A percentile compares a stretch with the other conserved stretches of the same genome.
phyloP scores from a whole-genome alignment of 2,329 filamentous ascomycete genomes.

The Scedosporium apiospermum region DNA sequence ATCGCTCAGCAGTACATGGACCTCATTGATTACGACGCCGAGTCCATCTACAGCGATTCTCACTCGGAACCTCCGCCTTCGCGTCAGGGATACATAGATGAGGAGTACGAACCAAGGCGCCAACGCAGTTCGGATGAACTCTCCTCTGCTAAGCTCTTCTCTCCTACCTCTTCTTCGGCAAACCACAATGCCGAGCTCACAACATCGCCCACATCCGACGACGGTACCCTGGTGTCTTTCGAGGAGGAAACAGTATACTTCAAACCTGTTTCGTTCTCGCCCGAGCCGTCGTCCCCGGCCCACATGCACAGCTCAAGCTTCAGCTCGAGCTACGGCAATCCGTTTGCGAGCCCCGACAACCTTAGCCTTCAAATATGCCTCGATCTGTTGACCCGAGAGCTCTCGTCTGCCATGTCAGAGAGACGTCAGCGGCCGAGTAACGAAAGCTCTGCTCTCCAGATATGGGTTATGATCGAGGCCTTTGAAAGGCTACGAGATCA shows the following conservation, averaged over 20 bases:
- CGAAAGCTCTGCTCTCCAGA: constrained; percentile 36
- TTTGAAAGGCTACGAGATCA: constrained; percentile 44
- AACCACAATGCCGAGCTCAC: neutral
- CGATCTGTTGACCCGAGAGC: constrained; percentile 39
- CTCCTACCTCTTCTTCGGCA: neutral
- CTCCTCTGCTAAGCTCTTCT: neutral
- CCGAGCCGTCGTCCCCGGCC: constrained; percentile 22
- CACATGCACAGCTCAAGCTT: constrained; percentile 7
- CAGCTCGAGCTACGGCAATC: constrained; percentile 5
- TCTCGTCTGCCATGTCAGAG: constrained; percentile 30
- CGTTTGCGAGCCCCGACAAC: constrained; percentile 19
- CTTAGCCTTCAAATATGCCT: constrained; percentile 40
- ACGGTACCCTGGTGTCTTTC: constrained; percentile 35
- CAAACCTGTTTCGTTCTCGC: constrained; percentile 32
- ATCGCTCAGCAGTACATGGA: constrained; percentile 37
- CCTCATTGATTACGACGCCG: constrained; percentile 21
- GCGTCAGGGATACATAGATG: neutral
- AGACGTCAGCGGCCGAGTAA: constrained; percentile 13
- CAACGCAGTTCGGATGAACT: constrained; percentile 4
- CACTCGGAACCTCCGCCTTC: neutral
- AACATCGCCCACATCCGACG: constrained; percentile 29
- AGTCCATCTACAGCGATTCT: constrained; percentile 2
- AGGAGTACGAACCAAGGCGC: constrained; percentile 2
- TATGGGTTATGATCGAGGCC: constrained; percentile 50
- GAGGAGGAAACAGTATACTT: constrained; percentile 38